phyloP scores from a whole-genome alignment of 805 yeast genomes.

The Myxozyma neglecta region DNA sequence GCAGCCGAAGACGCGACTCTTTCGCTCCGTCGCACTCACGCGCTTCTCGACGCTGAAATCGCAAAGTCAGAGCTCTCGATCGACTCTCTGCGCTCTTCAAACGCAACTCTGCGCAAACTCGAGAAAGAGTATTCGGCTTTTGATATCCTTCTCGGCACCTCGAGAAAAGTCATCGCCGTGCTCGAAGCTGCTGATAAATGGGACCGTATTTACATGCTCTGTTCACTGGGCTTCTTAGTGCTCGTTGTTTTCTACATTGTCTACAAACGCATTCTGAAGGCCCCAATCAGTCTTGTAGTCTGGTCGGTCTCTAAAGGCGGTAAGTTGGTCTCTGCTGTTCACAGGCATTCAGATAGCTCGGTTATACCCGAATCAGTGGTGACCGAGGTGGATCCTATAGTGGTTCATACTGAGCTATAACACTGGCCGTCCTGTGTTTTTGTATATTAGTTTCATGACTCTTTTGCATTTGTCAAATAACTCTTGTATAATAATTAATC shows the following conservation, averaged over 20 bases:
- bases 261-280: conserved; percentile 43
- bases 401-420: too few relatives aligned
- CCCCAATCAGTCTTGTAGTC: conserved; percentile 35
- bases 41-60: conserved; percentile 44
- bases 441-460: too few relatives aligned
- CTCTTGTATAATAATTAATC: too few relatives aligned
- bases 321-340: neutral
- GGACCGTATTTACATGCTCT: conserved; percentile 43
- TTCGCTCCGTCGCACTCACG: conserved; percentile 39
- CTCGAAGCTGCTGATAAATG: conserved; percentile 45
- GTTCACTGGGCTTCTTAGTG: conserved; percentile 42
- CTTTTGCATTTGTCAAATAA: too few relatives aligned
- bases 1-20: conserved; percentile 38
- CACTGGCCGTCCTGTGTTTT: too few relatives aligned
- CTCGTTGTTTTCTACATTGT: conserved; percentile 42
- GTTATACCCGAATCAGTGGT: too few relatives aligned
- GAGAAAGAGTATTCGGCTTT: conserved; percentile 42
- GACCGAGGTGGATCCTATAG: too few relatives aligned
- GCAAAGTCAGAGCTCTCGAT: conserved; percentile 42
- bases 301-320: conserved; percentile 25
- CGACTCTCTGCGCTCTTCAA: conserved; percentile 43
- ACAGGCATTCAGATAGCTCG: too few relatives aligned
- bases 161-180: conserved; percentile 40
- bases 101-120: conserved; percentile 39
- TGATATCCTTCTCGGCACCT: conserved; percentile 42